These are phyloP conservation scores for Aspergillus haitiensis DNA, from an alignment of 495 filamentous ascomycete genomes.

Conservation along the genomic window DNA sequence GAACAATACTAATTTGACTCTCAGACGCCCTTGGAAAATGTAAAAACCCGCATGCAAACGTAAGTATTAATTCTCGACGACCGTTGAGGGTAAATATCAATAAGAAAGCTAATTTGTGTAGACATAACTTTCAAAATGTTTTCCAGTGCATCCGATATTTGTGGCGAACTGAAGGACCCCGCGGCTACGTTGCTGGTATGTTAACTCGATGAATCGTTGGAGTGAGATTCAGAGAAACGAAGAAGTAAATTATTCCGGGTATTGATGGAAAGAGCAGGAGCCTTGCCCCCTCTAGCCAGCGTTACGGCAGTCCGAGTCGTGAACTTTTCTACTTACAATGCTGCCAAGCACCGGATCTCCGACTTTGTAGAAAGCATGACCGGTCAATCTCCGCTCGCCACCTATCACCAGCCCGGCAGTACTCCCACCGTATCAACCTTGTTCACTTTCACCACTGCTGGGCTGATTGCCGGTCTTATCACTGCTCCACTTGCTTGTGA, in stretches of 20 bases:
- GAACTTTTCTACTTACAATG: slow-evolving; percentile 91
- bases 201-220: slow-evolving; percentile 5
- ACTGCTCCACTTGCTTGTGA: slow-evolving; percentile 86
- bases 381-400: slow-evolving; percentile 66
- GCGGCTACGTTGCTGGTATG: slow-evolving; percentile 50
- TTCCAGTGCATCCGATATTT: slow-evolving; percentile 45
- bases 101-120: slow-evolving; percentile 21
- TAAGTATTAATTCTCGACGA: slow-evolving; percentile 23
- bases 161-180: slow-evolving; percentile 48
- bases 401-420: slow-evolving; percentile 68
- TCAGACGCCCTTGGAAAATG: slow-evolving; percentile 50
- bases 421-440: slow-evolving; percentile 68
- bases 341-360: slow-evolving; percentile 74
- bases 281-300: slow-evolving; percentile 77
- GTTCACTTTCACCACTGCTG: slow-evolving; percentile 73
- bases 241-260: no score
- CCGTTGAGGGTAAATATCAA: background rate
- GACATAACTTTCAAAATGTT: slow-evolving; percentile 47
- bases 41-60: slow-evolving; percentile 56
- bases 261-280: slow-evolving; percentile 50
- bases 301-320: slow-evolving; percentile 87
- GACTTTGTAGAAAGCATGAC: slow-evolving; percentile 48
- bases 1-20: slow-evolving; percentile 5
- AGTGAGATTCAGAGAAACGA: slow-evolving; percentile 6
- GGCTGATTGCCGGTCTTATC: slow-evolving; percentile 73